These are phyloP conservation scores for Phoma sp. DNA, from an alignment of 2,329 filamentous ascomycete genomes.

Conservation along the genomic window DNA sequence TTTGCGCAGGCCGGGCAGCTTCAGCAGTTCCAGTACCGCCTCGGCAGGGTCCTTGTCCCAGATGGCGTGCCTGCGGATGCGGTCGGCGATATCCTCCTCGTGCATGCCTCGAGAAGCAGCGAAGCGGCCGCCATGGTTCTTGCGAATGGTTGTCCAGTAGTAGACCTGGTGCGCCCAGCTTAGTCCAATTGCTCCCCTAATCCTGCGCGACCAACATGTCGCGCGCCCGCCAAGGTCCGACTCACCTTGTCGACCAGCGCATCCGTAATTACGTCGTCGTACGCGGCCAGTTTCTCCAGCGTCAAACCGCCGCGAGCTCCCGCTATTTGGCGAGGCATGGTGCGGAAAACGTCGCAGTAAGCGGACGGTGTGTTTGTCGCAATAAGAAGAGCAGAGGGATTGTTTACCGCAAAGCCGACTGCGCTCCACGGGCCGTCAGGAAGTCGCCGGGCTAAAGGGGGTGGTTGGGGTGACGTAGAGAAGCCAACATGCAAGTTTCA, in stretches of 20 bases:
- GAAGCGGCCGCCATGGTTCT: slow-evolving; percentile 86
- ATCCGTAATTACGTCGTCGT: slow-evolving; percentile 96
- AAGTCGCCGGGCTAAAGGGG: slow-evolving; percentile 24
- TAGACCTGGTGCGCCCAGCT: slow-evolving; percentile 69
- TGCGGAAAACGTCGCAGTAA: slow-evolving; percentile 19
- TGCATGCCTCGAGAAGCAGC: slow-evolving; percentile 81
- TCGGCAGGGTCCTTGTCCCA: slow-evolving; percentile 73
- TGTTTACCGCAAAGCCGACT: slow-evolving; percentile 3
- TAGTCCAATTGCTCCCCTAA: slow-evolving; percentile 16
- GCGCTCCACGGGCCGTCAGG: background rate
- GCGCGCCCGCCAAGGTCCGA: slow-evolving; percentile 3
- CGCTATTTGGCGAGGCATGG: slow-evolving; percentile 56
- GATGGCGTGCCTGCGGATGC: slow-evolving; percentile 71
- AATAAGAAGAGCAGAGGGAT: background rate
- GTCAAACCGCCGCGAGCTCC: slow-evolving; percentile 77
- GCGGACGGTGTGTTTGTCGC: background rate
- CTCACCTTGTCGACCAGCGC: slow-evolving; percentile 92
- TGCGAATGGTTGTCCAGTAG: slow-evolving; percentile 96
- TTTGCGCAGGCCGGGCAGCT: slow-evolving; percentile 75
- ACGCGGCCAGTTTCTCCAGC: slow-evolving; percentile 84
- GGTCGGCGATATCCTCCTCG: slow-evolving; percentile 67
- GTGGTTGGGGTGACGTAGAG: slow-evolving; percentile 44
- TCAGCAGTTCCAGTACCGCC: slow-evolving; percentile 76
- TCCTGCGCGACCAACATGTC: slow-evolving; percentile 18
- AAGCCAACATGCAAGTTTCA: slow-evolving; percentile 30